A percentile compares a stretch with the other conserved stretches of the same genome.
These are phyloP conservation scores for Aspergillus fumigatiaffinis DNA, from an alignment of 2,329 filamentous ascomycete species.

Conservation along the genomic window DNA sequence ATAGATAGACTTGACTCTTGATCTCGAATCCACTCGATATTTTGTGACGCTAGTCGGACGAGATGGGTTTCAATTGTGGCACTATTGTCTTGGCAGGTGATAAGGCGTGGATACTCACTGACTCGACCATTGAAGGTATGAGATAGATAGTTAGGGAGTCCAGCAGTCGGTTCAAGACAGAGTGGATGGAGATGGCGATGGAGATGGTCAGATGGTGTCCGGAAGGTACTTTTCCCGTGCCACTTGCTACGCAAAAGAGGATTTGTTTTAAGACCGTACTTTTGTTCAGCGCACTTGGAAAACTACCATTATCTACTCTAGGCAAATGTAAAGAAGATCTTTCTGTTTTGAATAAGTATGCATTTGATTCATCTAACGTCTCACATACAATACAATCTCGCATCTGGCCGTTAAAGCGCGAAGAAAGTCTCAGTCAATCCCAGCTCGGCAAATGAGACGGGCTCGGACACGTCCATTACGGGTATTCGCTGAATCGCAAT, in stretches of 20 bases:
- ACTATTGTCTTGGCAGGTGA: not conserved
- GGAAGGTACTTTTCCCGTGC: not conserved
- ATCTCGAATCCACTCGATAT: not conserved
- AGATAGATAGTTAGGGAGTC: not conserved
- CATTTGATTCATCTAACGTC: slow-evolving; percentile 7
- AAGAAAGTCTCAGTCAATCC: not conserved
- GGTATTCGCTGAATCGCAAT: slow-evolving; percentile 31
- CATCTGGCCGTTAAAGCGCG: not conserved
- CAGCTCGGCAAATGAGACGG: not conserved
- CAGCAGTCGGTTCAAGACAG: not conserved
- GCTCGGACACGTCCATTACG: slow-evolving; percentile 13
- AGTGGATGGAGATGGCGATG: too few relatives aligned
- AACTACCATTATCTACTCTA: not conserved
- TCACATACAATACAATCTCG: slow-evolving; percentile 6
- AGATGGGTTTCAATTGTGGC: not conserved
- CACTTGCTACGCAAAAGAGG: not conserved
- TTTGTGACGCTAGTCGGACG: not conserved
- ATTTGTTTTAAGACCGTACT: not conserved
- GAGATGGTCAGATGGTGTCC: not conserved
- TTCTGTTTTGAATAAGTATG: not conserved
- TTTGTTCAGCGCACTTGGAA: not conserved
- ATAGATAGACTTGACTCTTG: not conserved
- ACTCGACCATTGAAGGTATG: not conserved
- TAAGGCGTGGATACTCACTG: not conserved
- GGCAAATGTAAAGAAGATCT: not conserved